Evolutionary conservation across 345 rosid genomes (phyloP), one percentile per base, ranked within the genome.

Genomic region (Salix purpurea): DNA sequence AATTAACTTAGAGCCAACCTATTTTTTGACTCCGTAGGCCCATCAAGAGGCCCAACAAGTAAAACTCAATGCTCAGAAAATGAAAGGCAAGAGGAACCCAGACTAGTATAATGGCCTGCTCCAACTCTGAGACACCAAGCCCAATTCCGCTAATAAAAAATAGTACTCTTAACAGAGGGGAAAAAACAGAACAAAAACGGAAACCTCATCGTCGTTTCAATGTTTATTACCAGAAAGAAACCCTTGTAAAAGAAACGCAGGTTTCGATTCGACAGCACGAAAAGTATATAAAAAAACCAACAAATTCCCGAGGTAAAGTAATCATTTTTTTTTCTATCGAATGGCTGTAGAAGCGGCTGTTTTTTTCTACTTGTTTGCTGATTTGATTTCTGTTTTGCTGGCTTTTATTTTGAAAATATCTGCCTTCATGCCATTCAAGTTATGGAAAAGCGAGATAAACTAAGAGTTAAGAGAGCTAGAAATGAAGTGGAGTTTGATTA

Each of bases 231-330:
- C 37, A 34, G 40, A 36, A 8, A 39, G 67, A 62, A 54, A 70
- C 44, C 28, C 30, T 46, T 26, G 12, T 14, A n/a, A 24, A 70
- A 62, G 75, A 77, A 77, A 77, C 79, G 79, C 65, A 44, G 70
- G 79, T 77, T 77, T 77, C 79, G 74, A 69, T 77, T 77, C 79
- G 74, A 69, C 40, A 66, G 37, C 39, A 11, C 42, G 13, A 30
- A 21, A 34, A 46, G n/a, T 65, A 48, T 42, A 28, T 13, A 7
- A 46, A 70, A 24, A 32, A 34, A 34, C 2, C 40, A 52, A 36
- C 72, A 56, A 23, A 23, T n/a, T 21, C 13, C 30, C 3, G 37
- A 30, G 78, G 66, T 66, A 74, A 74, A 36, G 40, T 28, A 36
- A 30, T 30, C 26, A 34, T 34, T n/a, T 16, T 4, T 23, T 34